A percentile compares a stretch with the other conserved stretches of the same genome.
These are phyloP conservation scores for Aspergillus baeticus DNA, from an alignment of 495 filamentous ascomycete species.

Conservation along the genomic window DNA sequence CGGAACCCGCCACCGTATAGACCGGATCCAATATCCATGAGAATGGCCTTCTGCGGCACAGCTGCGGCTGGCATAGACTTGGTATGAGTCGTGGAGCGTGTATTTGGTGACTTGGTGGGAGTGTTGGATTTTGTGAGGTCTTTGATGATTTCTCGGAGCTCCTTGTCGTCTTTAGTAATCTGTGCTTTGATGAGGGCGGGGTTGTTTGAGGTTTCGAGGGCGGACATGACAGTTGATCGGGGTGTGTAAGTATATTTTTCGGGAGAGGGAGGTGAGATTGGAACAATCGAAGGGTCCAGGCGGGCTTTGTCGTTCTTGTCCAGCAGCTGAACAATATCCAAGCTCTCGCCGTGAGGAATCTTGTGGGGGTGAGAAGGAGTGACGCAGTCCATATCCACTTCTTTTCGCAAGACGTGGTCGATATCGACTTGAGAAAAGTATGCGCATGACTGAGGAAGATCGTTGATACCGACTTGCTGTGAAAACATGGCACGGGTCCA, in stretches of 20 bases:
- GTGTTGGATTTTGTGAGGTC: constrained; percentile 37
- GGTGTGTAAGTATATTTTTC: constrained; percentile 64
- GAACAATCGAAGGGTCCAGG: constrained; percentile 62
- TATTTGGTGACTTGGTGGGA: constrained; percentile 12
- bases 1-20: constrained; percentile 37
- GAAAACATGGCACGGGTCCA: constrained; percentile 98
- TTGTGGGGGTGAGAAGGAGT: constrained; percentile 79
- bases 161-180: constrained; percentile 71
- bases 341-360: constrained; percentile 81
- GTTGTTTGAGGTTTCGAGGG: constrained; percentile 52
- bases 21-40: constrained; percentile 44
- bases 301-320: constrained; percentile 60
- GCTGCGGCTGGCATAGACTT: constrained; percentile 28
- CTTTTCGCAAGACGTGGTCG: constrained; percentile 89
- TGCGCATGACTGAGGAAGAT: constrained; percentile 89
- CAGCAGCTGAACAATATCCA: constrained; percentile 76
- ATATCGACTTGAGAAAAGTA: constrained; percentile 96
- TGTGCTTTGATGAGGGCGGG: constrained; percentile 76
- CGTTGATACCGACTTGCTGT: constrained; percentile 93
- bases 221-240: constrained; percentile 76
- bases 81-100: constrained; percentile 17
- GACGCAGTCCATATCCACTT: constrained; percentile 95
- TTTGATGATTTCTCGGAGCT: constrained; percentile 71
- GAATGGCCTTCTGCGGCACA: constrained; percentile 44
- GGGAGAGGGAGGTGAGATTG: constrained; percentile 51